These are phyloP conservation scores for Phytophthora cactorum DNA, from an alignment of 352 stramenopile species.

Conservation along the genomic window DNA sequence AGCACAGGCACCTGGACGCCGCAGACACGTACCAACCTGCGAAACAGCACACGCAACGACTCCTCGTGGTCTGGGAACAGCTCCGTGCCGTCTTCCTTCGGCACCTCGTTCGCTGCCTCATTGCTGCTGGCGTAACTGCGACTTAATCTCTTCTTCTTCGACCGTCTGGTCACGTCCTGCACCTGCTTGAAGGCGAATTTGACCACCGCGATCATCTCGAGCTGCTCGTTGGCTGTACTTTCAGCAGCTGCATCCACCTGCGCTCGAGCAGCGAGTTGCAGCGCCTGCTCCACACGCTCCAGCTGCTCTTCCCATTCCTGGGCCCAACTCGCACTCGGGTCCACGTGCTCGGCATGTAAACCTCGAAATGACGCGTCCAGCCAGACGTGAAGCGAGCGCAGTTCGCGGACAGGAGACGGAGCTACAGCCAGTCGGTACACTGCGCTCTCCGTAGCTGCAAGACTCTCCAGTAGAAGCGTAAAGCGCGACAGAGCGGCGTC, in stretches of 20 bases:
- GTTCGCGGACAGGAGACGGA: slow-evolving; percentile 35
- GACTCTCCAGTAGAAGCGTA: slow-evolving; percentile 35
- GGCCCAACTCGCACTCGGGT: slow-evolving; percentile 53
- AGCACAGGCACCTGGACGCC: slow-evolving; percentile 51
- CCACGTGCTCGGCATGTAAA: slow-evolving; percentile 51
- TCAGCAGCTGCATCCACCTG: slow-evolving; percentile 35
- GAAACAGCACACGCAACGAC: slow-evolving; percentile 52
- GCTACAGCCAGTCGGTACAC: slow-evolving; percentile 48
- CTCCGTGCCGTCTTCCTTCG: slow-evolving; percentile 21
- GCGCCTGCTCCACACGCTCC: slow-evolving; percentile 50
- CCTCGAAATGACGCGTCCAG: slow-evolving; percentile 45
- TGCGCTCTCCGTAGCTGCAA: slow-evolving; percentile 32
- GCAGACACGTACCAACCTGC: slow-evolving; percentile 51
- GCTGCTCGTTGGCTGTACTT: slow-evolving; percentile 30
- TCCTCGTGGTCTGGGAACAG: slow-evolving; percentile 50
- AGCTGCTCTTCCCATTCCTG: slow-evolving; percentile 52
- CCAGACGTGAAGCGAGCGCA: slow-evolving; percentile 45
- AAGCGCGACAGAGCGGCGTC: slow-evolving; percentile 40
- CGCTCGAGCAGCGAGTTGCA: slow-evolving; percentile 40
- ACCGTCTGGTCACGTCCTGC: slow-evolving; percentile 27
- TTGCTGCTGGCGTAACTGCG: slow-evolving; percentile 26
- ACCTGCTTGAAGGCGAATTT: slow-evolving; percentile 57
- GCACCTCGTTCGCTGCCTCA: slow-evolving; percentile 1
- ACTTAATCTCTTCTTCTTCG: slow-evolving; percentile 26
- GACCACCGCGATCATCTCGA: slow-evolving; percentile 57